phyloP scores from a whole-genome alignment of 257 asterid genomes.

The Solanum dulcamara region DNA sequence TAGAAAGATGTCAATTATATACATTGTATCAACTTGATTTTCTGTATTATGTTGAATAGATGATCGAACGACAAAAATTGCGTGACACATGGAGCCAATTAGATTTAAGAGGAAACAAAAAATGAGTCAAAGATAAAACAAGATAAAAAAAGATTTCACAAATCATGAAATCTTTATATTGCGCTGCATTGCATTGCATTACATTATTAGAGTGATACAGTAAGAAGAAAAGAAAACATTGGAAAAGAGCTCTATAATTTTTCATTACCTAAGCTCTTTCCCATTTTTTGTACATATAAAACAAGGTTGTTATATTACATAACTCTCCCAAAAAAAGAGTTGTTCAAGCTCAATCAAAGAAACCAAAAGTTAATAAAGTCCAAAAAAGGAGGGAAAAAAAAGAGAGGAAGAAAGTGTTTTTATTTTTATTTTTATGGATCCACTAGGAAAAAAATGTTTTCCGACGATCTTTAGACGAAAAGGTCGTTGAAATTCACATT shows the following conservation, averaged over 20 bases:
- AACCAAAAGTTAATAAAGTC: not conserved
- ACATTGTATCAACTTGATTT: not conserved
- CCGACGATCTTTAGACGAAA: not conserved
- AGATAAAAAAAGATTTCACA: not conserved
- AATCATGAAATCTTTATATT: not conserved
- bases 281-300: not conserved
- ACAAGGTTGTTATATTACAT: not conserved
- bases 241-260: not conserved
- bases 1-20: not conserved
- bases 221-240: not conserved
- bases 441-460: not conserved
- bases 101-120: not conserved
- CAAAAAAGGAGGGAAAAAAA: not conserved
- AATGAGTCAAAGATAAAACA: not conserved
- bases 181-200: not conserved
- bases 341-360: not conserved
- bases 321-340: not conserved
- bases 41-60: not conserved
- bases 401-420: not conserved
- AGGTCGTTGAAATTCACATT: not conserved
- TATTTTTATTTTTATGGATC: not conserved
- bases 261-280: not conserved
- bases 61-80: not conserved
- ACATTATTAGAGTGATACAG: not conserved
- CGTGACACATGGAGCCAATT: not conserved